Percentiles rank a stretch among this genome's conserved stretches.
phyloP scores from a whole-genome alignment of 108 stramenopile species.

The Fragilaria crotonensis region DNA sequence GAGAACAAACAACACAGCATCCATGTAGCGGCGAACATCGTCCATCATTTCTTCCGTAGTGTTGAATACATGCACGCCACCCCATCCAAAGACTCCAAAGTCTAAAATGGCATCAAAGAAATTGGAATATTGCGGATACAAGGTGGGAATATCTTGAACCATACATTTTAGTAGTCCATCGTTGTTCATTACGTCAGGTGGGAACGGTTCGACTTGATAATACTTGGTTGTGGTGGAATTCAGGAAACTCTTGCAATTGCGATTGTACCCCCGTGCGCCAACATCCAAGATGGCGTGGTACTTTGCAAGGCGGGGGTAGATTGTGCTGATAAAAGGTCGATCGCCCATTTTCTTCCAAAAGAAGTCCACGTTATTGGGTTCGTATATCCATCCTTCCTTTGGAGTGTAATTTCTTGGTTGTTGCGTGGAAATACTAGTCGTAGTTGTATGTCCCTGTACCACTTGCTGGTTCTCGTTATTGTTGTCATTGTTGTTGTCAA shows the following conservation, averaged over 20 bases:
- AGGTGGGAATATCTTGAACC: slow-evolving; percentile 1
- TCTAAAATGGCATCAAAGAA: slow-evolving; percentile 11
- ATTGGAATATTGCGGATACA: slow-evolving; percentile 1
- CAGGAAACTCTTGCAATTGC: slow-evolving; percentile 1
- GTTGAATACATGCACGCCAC: neutral
- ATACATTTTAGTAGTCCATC: slow-evolving; percentile 7
- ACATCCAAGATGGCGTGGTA: slow-evolving; percentile 1
- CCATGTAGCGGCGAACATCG: neutral
- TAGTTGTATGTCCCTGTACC: neutral
- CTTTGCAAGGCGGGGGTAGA: neutral
- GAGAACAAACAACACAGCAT: neutral
- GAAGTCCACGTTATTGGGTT: slow-evolving; percentile 5
- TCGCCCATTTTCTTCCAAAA: slow-evolving; percentile 14
- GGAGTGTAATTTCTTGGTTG: neutral
- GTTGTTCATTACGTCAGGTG: slow-evolving; percentile 11
- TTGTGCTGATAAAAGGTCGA: slow-evolving; percentile 3
- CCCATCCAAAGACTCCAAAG: slow-evolving; percentile 13
- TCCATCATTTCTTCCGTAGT: neutral
- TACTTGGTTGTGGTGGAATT: slow-evolving; percentile 9
- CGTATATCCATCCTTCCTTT: slow-evolving; percentile 4
- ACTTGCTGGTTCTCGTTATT: neutral
- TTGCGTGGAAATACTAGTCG: neutral
- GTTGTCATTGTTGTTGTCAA: neutral
- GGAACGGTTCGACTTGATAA: slow-evolving; percentile 7
- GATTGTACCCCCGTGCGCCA: slow-evolving; percentile 6